Base-by-base conservation (phyloP, 176 grass and related monocot genomes). In the Ensete glaucum region DNA sequence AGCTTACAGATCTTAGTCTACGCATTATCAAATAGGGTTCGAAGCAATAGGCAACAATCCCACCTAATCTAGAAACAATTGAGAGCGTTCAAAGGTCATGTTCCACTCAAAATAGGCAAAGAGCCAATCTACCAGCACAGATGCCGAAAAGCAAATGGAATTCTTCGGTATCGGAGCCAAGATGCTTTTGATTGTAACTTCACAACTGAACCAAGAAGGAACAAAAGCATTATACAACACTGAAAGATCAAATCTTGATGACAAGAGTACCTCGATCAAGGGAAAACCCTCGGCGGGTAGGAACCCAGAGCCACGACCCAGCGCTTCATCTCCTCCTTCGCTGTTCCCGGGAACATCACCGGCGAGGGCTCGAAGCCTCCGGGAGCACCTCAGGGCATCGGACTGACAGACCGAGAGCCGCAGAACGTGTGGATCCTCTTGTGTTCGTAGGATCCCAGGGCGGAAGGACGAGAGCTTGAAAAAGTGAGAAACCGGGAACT, bases 341-440 rank as follows among this genome's bases (percentile, higher is more conserved):
- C 21, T 11, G 11, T 49, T 52, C n/a, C 75, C 60, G 11, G 75
- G 65, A 48, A 52, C 59, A 60, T 66, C 59, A 65, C 20, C 49
- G 13, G 75, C 48, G 16, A 65, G 55, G 60, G 75, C 59, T 65
- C 60, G 72, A 27, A 74, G 72, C 53, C 52, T 57, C 14, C 1
- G 11, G 13, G 24, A 14, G 25, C 22, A 19, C 53, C 23, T 58
- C 13, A 9, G 72, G 11, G 53, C 6, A 13, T 56, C 52, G 53
- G 24, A 9, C 1, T 56, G 53, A 27, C 24, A 26, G 50, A 12
- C 2, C 22, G 53, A 74, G 52, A 74, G 53, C 12, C 53, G 21
- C 22, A 74, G 53, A 2, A 10, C 25, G 12, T 2, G 2, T 8
- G 20, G 20, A 9, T 62, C 11, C 57, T 62, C 57, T 4, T 15